Conservation (phyloP, 306 rosid species). For the Crotalaria pallida region DNA sequence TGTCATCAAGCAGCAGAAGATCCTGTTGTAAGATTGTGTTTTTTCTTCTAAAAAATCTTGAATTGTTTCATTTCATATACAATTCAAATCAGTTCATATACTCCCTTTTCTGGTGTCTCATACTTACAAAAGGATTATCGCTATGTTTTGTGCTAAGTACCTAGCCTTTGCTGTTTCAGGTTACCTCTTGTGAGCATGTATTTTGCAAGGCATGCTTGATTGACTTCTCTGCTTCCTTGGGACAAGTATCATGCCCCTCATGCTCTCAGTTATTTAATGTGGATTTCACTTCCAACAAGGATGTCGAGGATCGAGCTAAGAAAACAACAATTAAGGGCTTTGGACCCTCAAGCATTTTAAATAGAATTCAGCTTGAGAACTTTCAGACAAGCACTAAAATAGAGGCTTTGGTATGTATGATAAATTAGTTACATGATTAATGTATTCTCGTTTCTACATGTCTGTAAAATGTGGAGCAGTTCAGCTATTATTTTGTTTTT, state of each 20-base stretch:
- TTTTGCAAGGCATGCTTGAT: constrained; percentile 84
- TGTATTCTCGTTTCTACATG: not conserved
- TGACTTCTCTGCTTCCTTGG: constrained; percentile 55
- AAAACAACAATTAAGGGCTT: constrained; percentile 72
- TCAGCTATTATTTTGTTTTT: not conserved
- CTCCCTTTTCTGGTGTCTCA: not conserved
- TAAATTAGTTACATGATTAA: not conserved
- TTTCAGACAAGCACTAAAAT: constrained; percentile 94
- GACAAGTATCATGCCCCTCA: constrained; percentile 71
- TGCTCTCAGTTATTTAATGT: constrained; percentile 70
- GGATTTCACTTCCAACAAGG: constrained; percentile 55
- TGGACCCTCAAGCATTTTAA: constrained; percentile 75
- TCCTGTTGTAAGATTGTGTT: constrained; percentile 52
- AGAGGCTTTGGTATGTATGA: constrained; percentile 84
- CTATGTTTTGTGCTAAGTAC: not conserved
- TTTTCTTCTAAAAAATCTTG: not conserved
- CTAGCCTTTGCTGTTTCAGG: constrained; percentile 45
- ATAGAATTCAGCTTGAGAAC: constrained; percentile 70
- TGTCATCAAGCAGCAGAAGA: constrained; percentile 82
- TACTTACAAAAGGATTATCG: not conserved
- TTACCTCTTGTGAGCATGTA: constrained; percentile 73
- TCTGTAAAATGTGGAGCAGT: not conserved
- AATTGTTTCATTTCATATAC: not conserved
- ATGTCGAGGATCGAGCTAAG: constrained; percentile 30
- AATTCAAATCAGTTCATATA: too few species aligned